These are phyloP conservation scores for Pseudopyrenochaeta lycopersici DNA, from an alignment of 2,329 filamentous ascomycete species.

Conservation along the genomic window DNA sequence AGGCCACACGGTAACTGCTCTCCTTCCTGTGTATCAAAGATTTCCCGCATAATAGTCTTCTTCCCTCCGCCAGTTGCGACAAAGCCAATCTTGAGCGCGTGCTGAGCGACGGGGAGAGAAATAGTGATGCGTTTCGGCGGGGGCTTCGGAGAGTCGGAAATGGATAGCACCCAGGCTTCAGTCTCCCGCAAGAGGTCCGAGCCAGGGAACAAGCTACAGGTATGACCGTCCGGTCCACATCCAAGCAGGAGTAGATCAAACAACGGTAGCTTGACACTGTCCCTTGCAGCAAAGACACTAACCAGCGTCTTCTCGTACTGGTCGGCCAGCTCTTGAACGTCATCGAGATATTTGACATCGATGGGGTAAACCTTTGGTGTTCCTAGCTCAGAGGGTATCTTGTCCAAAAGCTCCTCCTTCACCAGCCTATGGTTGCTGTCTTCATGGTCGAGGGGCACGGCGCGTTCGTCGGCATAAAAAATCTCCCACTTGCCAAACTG, in stretches of 20 bases:
- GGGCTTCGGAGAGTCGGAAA: slow-evolving; percentile 94
- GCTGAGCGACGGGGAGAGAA: slow-evolving; percentile 87
- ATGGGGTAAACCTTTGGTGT: slow-evolving; percentile 81
- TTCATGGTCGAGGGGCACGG: slow-evolving; percentile 87
- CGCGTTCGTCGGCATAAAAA: slow-evolving; percentile 98
- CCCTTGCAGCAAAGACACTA: slow-evolving; percentile 84
- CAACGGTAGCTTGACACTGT: slow-evolving; percentile 92
- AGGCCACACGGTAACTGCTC: slow-evolving; percentile 81
- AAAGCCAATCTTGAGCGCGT: slow-evolving; percentile 87
- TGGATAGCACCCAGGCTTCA: slow-evolving; percentile 90
- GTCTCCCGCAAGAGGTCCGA: slow-evolving; percentile 87
- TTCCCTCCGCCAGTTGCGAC: slow-evolving; percentile 90
- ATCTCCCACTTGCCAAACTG: slow-evolving; percentile 93
- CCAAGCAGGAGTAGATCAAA: slow-evolving; percentile 95
- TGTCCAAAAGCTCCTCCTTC: slow-evolving; percentile 86
- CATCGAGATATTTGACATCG: slow-evolving; percentile 72
- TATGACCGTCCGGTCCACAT: slow-evolving; percentile 95
- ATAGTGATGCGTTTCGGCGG: slow-evolving; percentile 90
- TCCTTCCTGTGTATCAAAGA: slow-evolving; percentile 82
- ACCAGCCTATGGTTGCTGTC: slow-evolving; percentile 95
- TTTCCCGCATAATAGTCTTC: slow-evolving; percentile 89
- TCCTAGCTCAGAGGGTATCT: slow-evolving; percentile 75
- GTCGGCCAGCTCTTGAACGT: slow-evolving; percentile 91
- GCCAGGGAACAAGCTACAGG: slow-evolving; percentile 93
- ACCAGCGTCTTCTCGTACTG: slow-evolving; percentile 91